These are phyloP conservation scores for Phanerodontia chrysosporium DNA, from an alignment of 768 basidiomycete species.

Conservation along the genomic window DNA sequence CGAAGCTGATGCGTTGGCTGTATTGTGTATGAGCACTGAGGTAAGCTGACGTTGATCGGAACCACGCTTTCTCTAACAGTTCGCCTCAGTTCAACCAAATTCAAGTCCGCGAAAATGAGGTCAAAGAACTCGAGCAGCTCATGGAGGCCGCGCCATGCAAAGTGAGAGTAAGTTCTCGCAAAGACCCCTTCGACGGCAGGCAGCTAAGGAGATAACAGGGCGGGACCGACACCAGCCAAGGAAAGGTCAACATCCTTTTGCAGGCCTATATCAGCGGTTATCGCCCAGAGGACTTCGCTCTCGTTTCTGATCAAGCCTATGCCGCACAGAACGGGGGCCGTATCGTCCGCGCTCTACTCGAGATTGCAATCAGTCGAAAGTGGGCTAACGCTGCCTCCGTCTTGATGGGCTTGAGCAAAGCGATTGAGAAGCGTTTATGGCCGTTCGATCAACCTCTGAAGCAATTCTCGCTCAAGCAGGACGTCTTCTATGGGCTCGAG, in stretches of 20 bases:
- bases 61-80: not conserved
- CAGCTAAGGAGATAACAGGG: constrained; percentile 39
- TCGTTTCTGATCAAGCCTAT: constrained; percentile 93
- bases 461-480: constrained; percentile 74
- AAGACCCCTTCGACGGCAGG: not conserved
- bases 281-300: constrained; percentile 88
- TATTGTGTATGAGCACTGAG: constrained; percentile 91
- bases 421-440: constrained; percentile 90
- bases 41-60: constrained; percentile 32
- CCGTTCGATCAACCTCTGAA: constrained; percentile 88
- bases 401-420: constrained; percentile 89
- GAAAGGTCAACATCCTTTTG: constrained; percentile 92
- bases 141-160: constrained; percentile 72
- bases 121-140: constrained; percentile 73
- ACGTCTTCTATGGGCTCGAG: constrained; percentile 74
- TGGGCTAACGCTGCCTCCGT: constrained; percentile 82
- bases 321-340: constrained; percentile 93
- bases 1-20: constrained; percentile 84
- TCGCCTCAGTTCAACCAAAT: constrained; percentile 82
- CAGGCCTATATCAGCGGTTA: constrained; percentile 85
- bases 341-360: constrained; percentile 89
- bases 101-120: constrained; percentile 87
- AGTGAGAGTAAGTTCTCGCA: constrained; percentile 53
- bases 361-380: constrained; percentile 89
- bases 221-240: constrained; percentile 58